These are phyloP conservation scores for Trichopus zeylanicus DNA, from an alignment of 116 monocot species.

Conservation along the genomic window DNA sequence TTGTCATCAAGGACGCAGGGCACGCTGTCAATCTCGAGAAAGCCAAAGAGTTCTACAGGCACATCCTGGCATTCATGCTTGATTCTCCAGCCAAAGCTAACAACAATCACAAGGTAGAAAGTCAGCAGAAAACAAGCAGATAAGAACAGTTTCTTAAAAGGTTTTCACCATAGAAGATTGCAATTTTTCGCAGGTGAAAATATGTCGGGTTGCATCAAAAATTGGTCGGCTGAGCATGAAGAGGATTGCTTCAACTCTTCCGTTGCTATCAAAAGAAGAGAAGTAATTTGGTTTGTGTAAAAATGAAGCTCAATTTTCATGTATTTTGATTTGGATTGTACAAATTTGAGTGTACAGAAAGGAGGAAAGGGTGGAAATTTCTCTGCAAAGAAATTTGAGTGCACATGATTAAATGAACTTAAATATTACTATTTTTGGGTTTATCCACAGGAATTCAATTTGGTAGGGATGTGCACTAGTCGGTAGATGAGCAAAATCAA, in stretches of 20 bases:
- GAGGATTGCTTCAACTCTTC: slow-evolving; percentile 22
- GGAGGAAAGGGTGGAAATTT: no score
- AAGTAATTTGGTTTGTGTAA: neutral
- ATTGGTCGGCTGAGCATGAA: slow-evolving; percentile 18
- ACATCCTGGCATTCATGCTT: slow-evolving; percentile 53
- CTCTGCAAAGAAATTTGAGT: no score
- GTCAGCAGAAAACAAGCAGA: neutral
- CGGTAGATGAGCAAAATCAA: no score
- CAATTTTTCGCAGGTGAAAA: slow-evolving; percentile 15
- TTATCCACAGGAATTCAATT: no score
- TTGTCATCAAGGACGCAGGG: slow-evolving; percentile 76
- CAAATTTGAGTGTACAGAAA: no score
- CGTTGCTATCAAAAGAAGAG: slow-evolving; percentile 16
- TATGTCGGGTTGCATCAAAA: slow-evolving; percentile 14
- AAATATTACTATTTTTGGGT: no score
- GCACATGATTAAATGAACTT: no score
- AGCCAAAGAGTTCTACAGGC: slow-evolving; percentile 58
- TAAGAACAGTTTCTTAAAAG: neutral
- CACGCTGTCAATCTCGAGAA: slow-evolving; percentile 95
- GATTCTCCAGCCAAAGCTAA: slow-evolving; percentile 21
- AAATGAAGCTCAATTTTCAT: no score
- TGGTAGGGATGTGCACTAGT: no score
- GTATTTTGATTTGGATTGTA: no score
- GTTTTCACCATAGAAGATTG: no score
- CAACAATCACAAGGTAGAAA: slow-evolving; percentile 25